These are phyloP conservation scores for Aspergillus versicolor DNA, from an alignment of 2,329 filamentous ascomycete genomes.

Conservation along the genomic window DNA sequence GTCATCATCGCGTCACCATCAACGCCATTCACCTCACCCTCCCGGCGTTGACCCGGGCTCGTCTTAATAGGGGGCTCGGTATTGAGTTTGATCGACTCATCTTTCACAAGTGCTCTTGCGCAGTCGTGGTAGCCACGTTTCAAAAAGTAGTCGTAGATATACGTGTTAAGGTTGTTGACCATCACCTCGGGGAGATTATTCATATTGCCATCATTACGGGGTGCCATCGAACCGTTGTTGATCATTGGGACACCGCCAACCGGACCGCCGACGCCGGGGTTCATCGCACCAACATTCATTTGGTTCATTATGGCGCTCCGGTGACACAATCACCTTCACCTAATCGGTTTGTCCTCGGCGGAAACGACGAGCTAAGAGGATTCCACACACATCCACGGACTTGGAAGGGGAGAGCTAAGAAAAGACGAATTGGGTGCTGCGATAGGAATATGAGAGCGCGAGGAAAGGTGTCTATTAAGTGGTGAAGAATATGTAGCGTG, in stretches of 20 bases:
- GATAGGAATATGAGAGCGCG: slow-evolving; percentile 17
- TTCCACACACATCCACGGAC: slow-evolving; percentile 35
- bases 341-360: slow-evolving; percentile 25
- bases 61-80: slow-evolving; percentile 59
- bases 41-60: slow-evolving; percentile 65
- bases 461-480: slow-evolving; percentile 7
- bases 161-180: slow-evolving; percentile 57
- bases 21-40: slow-evolving; percentile 70
- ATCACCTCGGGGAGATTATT: slow-evolving; percentile 36
- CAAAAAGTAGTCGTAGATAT: slow-evolving; percentile 75
- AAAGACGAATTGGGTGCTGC: slow-evolving; percentile 28
- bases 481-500: slow-evolving; percentile 6
- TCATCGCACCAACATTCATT: slow-evolving; percentile 59
- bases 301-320: slow-evolving; percentile 50
- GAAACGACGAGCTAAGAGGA: slow-evolving; percentile 22
- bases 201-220: slow-evolving; percentile 43
- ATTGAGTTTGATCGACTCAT: slow-evolving; percentile 62
- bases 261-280: slow-evolving; percentile 54
- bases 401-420: slow-evolving; percentile 22
- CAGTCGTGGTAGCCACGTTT: slow-evolving; percentile 81
- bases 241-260: slow-evolving; percentile 59
- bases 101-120: slow-evolving; percentile 70
- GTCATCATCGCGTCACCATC: slow-evolving; percentile 76
- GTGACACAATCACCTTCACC: slow-evolving; percentile 37
- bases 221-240: slow-evolving; percentile 50